A percentile compares a stretch with the other conserved stretches of the same genome.
phyloP scores from a whole-genome alignment of 768 basidiomycete genomes.

The Mrakia blollopis region DNA sequence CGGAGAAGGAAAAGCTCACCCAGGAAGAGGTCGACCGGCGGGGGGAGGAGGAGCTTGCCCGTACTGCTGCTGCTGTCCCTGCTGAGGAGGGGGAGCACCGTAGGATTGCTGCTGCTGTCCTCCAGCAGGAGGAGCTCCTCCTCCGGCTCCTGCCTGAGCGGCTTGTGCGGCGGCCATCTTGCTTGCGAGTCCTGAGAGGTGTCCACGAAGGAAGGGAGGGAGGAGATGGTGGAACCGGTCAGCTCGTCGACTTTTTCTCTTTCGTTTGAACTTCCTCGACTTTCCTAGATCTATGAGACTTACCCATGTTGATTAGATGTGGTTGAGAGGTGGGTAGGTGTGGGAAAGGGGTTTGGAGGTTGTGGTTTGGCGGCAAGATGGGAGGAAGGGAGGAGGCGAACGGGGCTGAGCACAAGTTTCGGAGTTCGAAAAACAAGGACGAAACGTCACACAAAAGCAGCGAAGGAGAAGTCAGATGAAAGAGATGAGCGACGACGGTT shows the following conservation, averaged over 20 bases:
- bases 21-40: not conserved
- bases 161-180: slow-evolving; percentile 24
- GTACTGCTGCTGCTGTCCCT: slow-evolving; percentile 7
- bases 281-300: not conserved
- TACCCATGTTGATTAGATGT: not conserved
- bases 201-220: not conserved
- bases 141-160: not conserved
- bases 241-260: not conserved
- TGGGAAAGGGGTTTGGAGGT: not conserved
- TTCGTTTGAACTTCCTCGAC: not conserved
- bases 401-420: too few species aligned
- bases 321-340: not conserved
- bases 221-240: not conserved
- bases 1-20: not conserved
- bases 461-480: too few species aligned
- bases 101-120: slow-evolving; percentile 4
- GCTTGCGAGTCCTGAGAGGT: not conserved
- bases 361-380: not conserved
- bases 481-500: too few species aligned
- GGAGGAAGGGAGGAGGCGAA: too few species aligned
- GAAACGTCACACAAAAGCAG: too few species aligned
- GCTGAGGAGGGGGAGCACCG: slow-evolving; percentile 21
- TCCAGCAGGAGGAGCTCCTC: not conserved
- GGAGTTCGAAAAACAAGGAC: too few species aligned
- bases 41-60: slow-evolving; percentile 6